Evolutionary conservation across 75 land plant species (phyloP).

Genomic region (Cunninghamia lanceolata): DNA sequence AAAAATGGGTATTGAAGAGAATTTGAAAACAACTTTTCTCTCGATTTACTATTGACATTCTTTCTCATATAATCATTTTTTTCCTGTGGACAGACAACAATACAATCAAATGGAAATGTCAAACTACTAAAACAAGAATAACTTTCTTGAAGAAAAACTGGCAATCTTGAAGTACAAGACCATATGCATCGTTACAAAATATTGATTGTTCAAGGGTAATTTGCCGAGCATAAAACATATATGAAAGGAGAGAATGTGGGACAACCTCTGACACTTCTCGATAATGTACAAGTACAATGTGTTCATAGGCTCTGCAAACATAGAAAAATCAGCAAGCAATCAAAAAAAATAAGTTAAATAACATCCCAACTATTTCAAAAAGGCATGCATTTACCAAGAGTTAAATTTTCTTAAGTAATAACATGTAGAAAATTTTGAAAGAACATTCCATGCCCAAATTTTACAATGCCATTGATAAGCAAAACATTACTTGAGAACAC

Average conservation of each 20-base stretch:
- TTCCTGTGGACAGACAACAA: not conserved
- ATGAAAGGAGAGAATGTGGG: not conserved
- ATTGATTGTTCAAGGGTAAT: not conserved
- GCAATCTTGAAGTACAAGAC: not conserved
- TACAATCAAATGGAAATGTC: not conserved
- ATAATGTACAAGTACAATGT: constrained; percentile 89
- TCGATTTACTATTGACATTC: not conserved
- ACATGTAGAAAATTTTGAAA: not conserved
- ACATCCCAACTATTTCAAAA: not conserved
- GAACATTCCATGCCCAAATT: not conserved
- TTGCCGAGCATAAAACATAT: not conserved
- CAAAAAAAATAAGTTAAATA: not conserved
- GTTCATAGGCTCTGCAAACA: constrained; percentile 57
- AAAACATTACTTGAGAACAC: not conserved
- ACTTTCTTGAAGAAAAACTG: not conserved
- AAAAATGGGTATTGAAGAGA: not conserved
- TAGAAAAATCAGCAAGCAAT: not conserved
- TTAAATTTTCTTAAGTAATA: not conserved
- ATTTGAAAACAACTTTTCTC: not conserved
- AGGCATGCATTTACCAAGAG: not conserved
- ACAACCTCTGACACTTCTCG: constrained; percentile 70
- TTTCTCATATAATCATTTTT: not conserved
- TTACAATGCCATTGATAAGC: too few species aligned
- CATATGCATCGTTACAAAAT: not conserved
- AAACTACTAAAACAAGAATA: not conserved